Evolutionary conservation across 2,329 filamentous ascomycete genomes (phyloP), one percentile per base, ranked within the genome.

Genomic region (Amesomyces nigricolor): DNA sequence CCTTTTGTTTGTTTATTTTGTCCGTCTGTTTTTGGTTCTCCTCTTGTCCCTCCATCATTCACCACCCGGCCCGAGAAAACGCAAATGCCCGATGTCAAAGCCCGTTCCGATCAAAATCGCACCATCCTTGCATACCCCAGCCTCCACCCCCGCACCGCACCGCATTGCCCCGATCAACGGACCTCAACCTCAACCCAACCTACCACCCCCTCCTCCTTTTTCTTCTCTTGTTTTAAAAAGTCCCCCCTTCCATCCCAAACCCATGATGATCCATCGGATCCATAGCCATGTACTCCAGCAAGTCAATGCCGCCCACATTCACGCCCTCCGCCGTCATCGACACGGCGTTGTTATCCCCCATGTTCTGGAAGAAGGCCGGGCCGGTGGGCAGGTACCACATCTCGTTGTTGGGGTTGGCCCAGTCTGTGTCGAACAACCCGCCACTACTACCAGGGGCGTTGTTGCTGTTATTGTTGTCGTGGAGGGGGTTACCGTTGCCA

Each of bases 281-380:
- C 78, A 85, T 81, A 7, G 81, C 79, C 82, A 86, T 85, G 60
- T 83, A 86, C 64, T 87, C 84, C 13, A 87, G 75, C 62, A 87
- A 65, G 65, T 87, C 84, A 32, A 86, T 73, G 0, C 84, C 84
- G 9, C 82, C 83, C 2, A 87, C 80, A 62, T 85, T 85, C 48
- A 86, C 79, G 29, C 83, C 83, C 61, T 86, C 83, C 8, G 83
- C 80, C 2, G 82, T 86, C 80, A 86, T 85, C 43, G 81, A 81
- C 9, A 86, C 81, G 6, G 58, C 76, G 35, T 76, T 76, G 59
- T 82, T 81, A 57, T 79, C 80, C 32, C 32, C 32, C 63, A 85
- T 76, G 65, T 83, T 85, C 63, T 85, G 81, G 68, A 83, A 86
- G 56, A 86, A 82, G 4, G 81, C 82, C 2, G 82, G 75, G 0